Base-by-base conservation (phyloP, 2,329 filamentous ascomycete genomes). In the Lasiodiplodia hormozganensis region DNA sequence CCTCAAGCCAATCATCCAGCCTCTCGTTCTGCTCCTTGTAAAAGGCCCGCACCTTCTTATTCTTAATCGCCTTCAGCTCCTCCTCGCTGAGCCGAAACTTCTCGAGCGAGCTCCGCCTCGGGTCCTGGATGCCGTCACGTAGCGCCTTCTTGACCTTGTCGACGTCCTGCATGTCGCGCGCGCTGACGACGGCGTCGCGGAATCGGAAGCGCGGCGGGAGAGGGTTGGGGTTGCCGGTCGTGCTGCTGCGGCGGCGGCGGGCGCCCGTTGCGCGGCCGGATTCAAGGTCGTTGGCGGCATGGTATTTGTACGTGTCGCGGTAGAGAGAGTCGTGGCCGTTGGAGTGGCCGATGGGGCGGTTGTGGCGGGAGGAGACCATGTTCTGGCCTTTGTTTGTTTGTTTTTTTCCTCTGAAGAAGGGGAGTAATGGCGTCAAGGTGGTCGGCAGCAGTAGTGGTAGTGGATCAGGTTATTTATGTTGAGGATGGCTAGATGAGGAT, bases 1-100 rank as follows among this genome's bases (percentile, higher is more conserved):
- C 85, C 74, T 88, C 85, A 12, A 87, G 76, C 86, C 86, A 88
- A 70, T 87, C 86, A 70, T 88, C 85, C 12, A 88, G 74, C 1
- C 82, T 77, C 11, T 81, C 77, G 70, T 89, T 89, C 72, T 88
- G 86, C 16, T 79, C 78, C 70, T 85, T 80, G 75, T 88, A 89
- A 72, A 87, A 89, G 3, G 75, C 71, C 18, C 83, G 79, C n/a
- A 88, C 72, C 54, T 83, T 83, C 74, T 87, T 87, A 68, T 83
- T 82, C 73, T 83, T 81, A 69, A 88, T 85, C 8, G 72, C 74
- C 75, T 87, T 86, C 52, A 88, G 74, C 77, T 80, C 51, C n/a
- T 23, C 16, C 8, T 40, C 21, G 4, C n/a, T 10, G 7, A 47
- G 64, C 23, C 85, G 77, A 72, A 78, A 86, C 40, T 80, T 77